A percentile compares a stretch with the other conserved stretches of the same genome.
phyloP scores from a whole-genome alignment of 2,329 filamentous ascomycete species.

The Ophioceras dolichostomum region DNA sequence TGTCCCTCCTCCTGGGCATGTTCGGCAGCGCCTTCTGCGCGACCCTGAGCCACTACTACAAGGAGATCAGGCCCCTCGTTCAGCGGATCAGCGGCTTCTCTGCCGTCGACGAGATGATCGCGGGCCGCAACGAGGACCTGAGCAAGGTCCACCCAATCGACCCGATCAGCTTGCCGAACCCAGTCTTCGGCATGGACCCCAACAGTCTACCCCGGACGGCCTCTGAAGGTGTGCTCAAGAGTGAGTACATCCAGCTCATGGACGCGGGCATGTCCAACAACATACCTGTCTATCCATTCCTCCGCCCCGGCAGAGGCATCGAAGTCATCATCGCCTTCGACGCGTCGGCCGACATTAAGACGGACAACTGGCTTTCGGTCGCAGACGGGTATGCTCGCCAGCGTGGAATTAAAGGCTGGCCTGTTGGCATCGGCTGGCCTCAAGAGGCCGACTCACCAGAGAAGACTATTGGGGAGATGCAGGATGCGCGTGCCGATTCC shows the following conservation, averaged over 20 bases:
- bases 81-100: slow-evolving; percentile 62
- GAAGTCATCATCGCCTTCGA: slow-evolving; percentile 91
- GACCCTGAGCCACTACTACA: slow-evolving; percentile 91
- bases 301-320: slow-evolving; percentile 77
- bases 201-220: slow-evolving; percentile 58
- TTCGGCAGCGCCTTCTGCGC: slow-evolving; percentile 96
- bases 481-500: slow-evolving; percentile 51
- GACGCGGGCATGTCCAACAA: slow-evolving; percentile 99
- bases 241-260: slow-evolving; percentile 72
- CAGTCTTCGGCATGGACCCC: slow-evolving; percentile 67
- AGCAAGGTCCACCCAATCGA: slow-evolving; percentile 92
- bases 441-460: slow-evolving; percentile 43
- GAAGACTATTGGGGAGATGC: slow-evolving; percentile 52
- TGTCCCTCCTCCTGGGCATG: slow-evolving; percentile 81
- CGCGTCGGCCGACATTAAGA: slow-evolving; percentile 82
- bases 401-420: slow-evolving; percentile 88
- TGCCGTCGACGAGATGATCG: slow-evolving; percentile 70
- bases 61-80: slow-evolving; percentile 76
- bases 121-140: slow-evolving; percentile 70
- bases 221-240: slow-evolving; percentile 63
- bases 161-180: slow-evolving; percentile 85
- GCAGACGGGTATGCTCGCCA: slow-evolving; percentile 88
- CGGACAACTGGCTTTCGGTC: slow-evolving; percentile 92
- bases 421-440: slow-evolving; percentile 89
- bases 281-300: slow-evolving; percentile 84